Conservation (phyloP, 805 yeast species). For the Hanseniaspora mollemarum region DNA sequence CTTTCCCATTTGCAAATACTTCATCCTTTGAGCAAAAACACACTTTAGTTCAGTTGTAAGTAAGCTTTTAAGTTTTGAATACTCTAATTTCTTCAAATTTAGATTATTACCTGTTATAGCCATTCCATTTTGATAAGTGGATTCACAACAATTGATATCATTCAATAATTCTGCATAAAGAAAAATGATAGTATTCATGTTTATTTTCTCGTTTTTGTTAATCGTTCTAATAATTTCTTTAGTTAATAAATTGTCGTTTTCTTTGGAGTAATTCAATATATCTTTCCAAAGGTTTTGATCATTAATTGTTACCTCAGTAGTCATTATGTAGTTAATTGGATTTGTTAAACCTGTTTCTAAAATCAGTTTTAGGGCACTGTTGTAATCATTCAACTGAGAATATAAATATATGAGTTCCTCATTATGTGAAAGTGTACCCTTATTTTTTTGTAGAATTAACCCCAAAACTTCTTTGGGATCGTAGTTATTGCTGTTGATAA, state of each 20-base stretch:
- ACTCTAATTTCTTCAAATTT: conserved; percentile 1
- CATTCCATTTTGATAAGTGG: background rate
- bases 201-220: background rate
- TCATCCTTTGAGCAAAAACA: conserved; percentile 4
- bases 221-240: background rate
- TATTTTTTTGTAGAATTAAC: background rate
- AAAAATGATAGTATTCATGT: background rate
- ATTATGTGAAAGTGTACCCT: background rate
- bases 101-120: background rate
- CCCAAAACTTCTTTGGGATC: background rate
- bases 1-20: background rate
- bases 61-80: conserved; percentile 1
- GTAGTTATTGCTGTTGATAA: background rate
- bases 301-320: background rate
- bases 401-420: conserved; percentile 10
- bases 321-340: conserved; percentile 5
- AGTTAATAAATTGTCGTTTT: background rate
- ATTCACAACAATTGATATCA: background rate
- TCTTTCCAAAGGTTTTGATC: conserved; percentile 5
- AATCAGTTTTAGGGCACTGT: conserved; percentile 1
- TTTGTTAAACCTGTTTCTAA: conserved; percentile 10
- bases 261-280: background rate
- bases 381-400: conserved; percentile 4
- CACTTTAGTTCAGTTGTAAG: conserved; percentile 1
- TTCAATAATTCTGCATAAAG: background rate